Conservation (phyloP, 768 basidiomycete species). For the Gloeophyllum trabeum region DNA sequence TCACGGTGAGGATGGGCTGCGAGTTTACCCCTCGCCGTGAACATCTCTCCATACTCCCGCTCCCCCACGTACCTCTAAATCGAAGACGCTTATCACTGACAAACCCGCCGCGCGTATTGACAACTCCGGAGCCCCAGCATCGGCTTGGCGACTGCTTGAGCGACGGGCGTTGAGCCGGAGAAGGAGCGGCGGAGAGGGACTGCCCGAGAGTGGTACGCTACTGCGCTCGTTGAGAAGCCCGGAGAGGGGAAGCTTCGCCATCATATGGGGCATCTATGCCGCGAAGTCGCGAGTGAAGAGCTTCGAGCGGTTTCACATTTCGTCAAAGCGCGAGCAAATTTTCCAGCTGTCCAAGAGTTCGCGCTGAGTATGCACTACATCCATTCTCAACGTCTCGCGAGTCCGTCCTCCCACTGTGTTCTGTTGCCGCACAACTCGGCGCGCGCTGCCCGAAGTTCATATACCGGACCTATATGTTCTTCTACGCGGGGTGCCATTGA, state of each 20-base stretch:
- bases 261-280: constrained; percentile 79
- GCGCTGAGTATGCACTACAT: constrained; percentile 41
- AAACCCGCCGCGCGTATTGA: constrained; percentile 43
- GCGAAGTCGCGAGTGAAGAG: constrained; percentile 77
- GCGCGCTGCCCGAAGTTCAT: constrained; percentile 64
- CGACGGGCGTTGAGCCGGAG: constrained; percentile 82
- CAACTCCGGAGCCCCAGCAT: constrained; percentile 65
- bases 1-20: no score
- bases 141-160: constrained; percentile 70
- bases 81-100: background rate
- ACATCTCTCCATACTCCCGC: no score
- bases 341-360: constrained; percentile 2
- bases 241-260: constrained; percentile 94
- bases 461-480: constrained; percentile 78
- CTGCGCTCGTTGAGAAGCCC: constrained; percentile 79
- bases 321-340: constrained; percentile 62
- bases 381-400: constrained; percentile 85
- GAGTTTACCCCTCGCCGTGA: no score
- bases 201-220: constrained; percentile 88
- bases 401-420: constrained; percentile 85
- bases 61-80: no score
- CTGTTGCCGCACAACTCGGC: constrained; percentile 58
- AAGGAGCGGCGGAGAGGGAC: constrained; percentile 86
- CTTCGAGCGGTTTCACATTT: constrained; percentile 87
- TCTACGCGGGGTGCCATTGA: constrained; percentile 95